A percentile compares a stretch with the other conserved stretches of the same genome.
Evolutionary conservation across 257 asterid species (phyloP).

Genomic region (Linderniella brevidens): DNA sequence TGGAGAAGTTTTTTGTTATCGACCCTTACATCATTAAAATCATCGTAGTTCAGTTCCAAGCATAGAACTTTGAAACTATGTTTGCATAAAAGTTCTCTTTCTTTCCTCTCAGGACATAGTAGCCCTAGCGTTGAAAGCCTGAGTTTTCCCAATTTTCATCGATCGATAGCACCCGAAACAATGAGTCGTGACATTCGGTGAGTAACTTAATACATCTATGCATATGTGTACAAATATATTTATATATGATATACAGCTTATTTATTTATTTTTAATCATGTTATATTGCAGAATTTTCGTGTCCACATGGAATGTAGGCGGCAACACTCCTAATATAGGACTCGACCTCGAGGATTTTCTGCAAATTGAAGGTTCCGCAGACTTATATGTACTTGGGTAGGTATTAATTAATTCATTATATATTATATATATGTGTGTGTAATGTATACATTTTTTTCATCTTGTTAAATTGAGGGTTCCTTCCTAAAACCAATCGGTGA

Average conservation of each 20-base stretch:
- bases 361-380: constrained; percentile 82
- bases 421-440: no score
- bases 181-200: constrained; percentile 54
- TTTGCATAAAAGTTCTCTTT: constrained; percentile 9
- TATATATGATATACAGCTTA: background rate
- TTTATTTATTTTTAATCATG: background rate
- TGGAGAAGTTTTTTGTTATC: constrained; percentile 8
- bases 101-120: constrained; percentile 46
- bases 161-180: constrained; percentile 32
- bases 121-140: constrained; percentile 38
- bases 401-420: background rate
- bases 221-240: no score
- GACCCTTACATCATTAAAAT: constrained; percentile 6
- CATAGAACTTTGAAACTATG: constrained; percentile 6
- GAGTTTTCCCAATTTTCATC: constrained; percentile 30
- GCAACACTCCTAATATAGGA: constrained; percentile 54
- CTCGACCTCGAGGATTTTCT: constrained; percentile 79
- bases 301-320: constrained; percentile 94
- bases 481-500: no score
- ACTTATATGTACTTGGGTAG: constrained; percentile 81
- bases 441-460: no score
- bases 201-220: background rate
- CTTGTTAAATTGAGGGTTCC: no score
- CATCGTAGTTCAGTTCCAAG: background rate
- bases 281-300: constrained; percentile 65